Evolutionary conservation across 179 eudicot genomes (phyloP), one percentile per base, ranked within the genome.

Genomic region (Gypsophila paniculata): DNA sequence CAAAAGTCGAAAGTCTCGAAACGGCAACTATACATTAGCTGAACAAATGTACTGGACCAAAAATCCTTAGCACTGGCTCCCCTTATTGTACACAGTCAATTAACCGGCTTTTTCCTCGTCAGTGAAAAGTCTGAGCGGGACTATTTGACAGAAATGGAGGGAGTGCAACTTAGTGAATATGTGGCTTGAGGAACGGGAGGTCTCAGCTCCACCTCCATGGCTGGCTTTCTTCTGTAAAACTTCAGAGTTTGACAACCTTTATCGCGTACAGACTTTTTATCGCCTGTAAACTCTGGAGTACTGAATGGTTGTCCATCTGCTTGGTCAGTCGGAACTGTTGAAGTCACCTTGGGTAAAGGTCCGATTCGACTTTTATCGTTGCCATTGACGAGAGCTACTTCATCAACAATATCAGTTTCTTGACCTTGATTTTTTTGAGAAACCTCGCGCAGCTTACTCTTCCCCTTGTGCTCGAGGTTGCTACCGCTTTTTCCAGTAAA

Each of bases 151-250:
- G 3, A 42, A 42, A 42, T 42, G 8, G 46, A 42, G 46, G 46
- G 46, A 42, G 11, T 72, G 75, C 86, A 80, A 25, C 82, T 80
- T 32, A 80, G 84, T 65, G 75, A 61, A 75, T 62, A 69, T 60
- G 65, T 72, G 22, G 76, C 26, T 48, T 44, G 75, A 13, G 79
- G 63, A 42, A 72, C 62, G 5, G 73, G 70, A 13, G 75, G 73
- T 67, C 74, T 82, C 32, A 53, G 70, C 73, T 79, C 76, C 19
- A 42, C 46, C 6, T 29, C 34, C 4, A 61, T 68, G 19, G 72
- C 72, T 60, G 69, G 85, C 80, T 83, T 82, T 65, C 89, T 79
- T 72, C 38, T 79, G 79, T 82, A 87, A 74, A 55, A 82, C 62
- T 72, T 85, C 19, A 82, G 1, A 36, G 21, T 34, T 51, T 76